Conservation (phyloP, 805 yeast species). For the Candida hispaniensis region DNA sequence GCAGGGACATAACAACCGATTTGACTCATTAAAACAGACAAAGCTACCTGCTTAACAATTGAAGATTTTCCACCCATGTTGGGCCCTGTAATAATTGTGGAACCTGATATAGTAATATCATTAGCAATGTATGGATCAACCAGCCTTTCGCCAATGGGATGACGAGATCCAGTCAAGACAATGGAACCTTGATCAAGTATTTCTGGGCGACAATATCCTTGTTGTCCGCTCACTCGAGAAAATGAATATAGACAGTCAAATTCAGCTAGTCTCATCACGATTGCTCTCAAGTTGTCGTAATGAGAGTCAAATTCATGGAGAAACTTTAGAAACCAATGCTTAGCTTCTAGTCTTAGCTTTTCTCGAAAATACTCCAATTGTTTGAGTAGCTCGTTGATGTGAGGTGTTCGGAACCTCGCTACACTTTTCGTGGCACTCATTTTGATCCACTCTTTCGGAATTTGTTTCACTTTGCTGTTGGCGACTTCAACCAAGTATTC, state of each 20-base stretch:
- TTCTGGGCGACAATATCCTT: conserved; percentile 41
- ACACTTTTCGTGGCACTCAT: conserved; percentile 58
- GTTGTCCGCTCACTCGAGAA: conserved; percentile 44
- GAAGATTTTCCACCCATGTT: conserved; percentile 86
- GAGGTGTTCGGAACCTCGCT: conserved; percentile 63
- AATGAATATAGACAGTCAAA: conserved; percentile 62
- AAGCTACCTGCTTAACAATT: conserved; percentile 61
- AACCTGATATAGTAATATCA: conserved; percentile 37
- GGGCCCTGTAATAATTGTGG: conserved; percentile 68
- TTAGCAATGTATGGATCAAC: conserved; percentile 60
- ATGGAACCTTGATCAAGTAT: conserved; percentile 39
- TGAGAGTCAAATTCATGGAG: conserved; percentile 33
- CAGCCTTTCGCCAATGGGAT: conserved; percentile 54
- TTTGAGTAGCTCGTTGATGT: conserved; percentile 40
- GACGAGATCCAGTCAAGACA: conserved; percentile 46
- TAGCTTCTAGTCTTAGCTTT: conserved; percentile 36
- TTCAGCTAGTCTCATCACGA: conserved; percentile 40
- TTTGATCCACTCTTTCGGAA: conserved; percentile 73
- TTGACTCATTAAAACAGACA: conserved; percentile 62
- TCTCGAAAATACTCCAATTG: conserved; percentile 53
- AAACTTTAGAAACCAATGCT: conserved; percentile 37
- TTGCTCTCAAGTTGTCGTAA: conserved; percentile 31
- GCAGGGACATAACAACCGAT: conserved; percentile 73
- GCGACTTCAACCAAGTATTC: conserved; percentile 71
- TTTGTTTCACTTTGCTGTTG: conserved; percentile 40